Percentiles rank a stretch among this genome's conserved stretches.
Evolutionary conservation across 345 rosid species (phyloP).

Genomic region (Bretschneidera sinensis): DNA sequence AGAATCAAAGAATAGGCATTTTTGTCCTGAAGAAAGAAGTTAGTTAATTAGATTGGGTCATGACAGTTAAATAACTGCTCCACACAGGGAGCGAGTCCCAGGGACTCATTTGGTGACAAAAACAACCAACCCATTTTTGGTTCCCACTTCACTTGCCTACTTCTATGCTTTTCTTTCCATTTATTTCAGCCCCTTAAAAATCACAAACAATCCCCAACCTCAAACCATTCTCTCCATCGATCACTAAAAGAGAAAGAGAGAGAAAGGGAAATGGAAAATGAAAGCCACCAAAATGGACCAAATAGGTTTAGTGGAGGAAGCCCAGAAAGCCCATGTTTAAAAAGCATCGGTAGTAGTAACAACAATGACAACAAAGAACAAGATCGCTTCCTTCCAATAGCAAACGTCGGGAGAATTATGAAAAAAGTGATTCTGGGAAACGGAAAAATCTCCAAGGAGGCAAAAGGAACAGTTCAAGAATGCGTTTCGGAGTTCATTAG

Average conservation of each 20-base stretch:
- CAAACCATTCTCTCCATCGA: constrained; percentile 7
- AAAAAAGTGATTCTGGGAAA: constrained; percentile 60
- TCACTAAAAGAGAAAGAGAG: constrained; percentile 1
- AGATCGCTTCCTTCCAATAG: constrained; percentile 66
- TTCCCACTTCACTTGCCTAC: constrained; percentile 35
- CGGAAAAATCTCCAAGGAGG: constrained; percentile 70
- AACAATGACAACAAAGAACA: constrained; percentile 46
- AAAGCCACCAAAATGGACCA: constrained; percentile 35
- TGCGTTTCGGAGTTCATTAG: constrained; percentile 76
- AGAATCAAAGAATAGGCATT: not conserved
- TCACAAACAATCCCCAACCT: constrained; percentile 13
- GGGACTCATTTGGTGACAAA: constrained; percentile 14
- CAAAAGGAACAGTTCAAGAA: constrained; percentile 70
- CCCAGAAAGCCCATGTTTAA: constrained; percentile 51
- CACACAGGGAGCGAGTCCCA: constrained; percentile 32
- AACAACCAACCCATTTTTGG: constrained; percentile 17
- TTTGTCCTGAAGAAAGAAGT: not conserved
- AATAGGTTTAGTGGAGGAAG: constrained; percentile 24
- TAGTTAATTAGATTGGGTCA: constrained; percentile 13
- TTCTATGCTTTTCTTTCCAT: constrained; percentile 33
- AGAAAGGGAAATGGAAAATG: constrained; percentile 48
- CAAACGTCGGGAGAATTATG: constrained; percentile 76
- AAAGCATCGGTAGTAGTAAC: constrained; percentile 13
- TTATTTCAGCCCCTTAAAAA: constrained; percentile 19
- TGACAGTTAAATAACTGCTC: constrained; percentile 8